Evolutionary conservation across 352 stramenopile species (phyloP).

Genomic region (Pythium rhizo-oryzae): DNA sequence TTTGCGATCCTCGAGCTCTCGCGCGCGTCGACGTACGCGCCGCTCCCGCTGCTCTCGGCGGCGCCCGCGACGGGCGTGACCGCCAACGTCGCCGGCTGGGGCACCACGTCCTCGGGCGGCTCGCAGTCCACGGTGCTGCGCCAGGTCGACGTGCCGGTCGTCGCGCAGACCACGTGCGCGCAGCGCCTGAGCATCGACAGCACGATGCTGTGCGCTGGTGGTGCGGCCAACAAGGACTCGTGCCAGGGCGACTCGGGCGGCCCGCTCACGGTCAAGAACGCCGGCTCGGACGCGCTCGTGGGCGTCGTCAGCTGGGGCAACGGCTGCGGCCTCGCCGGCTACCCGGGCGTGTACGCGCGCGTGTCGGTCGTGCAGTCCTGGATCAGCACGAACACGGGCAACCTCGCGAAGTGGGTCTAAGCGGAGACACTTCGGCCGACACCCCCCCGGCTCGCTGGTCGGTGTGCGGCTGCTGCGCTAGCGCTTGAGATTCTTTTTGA

Average conservation of each 20-base stretch:
- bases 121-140: slow-evolving; percentile 34
- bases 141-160: slow-evolving; percentile 42
- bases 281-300: slow-evolving; percentile 40
- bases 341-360: slow-evolving; percentile 61
- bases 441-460: background rate
- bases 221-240: slow-evolving; percentile 41
- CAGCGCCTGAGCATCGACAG: slow-evolving; percentile 18
- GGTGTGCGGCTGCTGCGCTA: background rate
- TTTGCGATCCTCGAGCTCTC: slow-evolving; percentile 48
- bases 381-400: slow-evolving; percentile 42
- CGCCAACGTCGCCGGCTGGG: slow-evolving; percentile 36
- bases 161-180: slow-evolving; percentile 44
- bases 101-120: slow-evolving; percentile 38
- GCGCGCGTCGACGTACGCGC: slow-evolving; percentile 9
- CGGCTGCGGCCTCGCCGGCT: slow-evolving; percentile 49
- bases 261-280: slow-evolving; percentile 41
- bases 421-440: background rate
- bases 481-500: background rate
- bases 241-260: slow-evolving; percentile 68
- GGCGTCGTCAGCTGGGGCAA: slow-evolving; percentile 68
- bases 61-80: slow-evolving; percentile 7
- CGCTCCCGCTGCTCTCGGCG: background rate
- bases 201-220: slow-evolving; percentile 61
- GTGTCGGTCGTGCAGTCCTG: slow-evolving; percentile 47
- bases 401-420: slow-evolving; percentile 19